Base-by-base conservation (phyloP, 148 eudicot species). In the Cornus kousa region DNA sequence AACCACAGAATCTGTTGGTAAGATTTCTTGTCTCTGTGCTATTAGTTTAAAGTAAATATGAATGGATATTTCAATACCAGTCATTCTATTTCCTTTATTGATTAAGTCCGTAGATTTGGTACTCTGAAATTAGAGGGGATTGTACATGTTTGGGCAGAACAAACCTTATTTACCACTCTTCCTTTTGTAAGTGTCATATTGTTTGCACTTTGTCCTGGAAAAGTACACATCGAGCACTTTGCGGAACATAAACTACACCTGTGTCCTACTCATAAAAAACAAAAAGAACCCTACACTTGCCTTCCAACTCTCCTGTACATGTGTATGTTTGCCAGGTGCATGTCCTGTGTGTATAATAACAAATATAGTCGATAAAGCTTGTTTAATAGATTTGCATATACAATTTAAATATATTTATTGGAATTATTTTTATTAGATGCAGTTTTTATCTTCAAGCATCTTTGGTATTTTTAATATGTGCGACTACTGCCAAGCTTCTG, bases 1-100 rank as follows among this genome's bases (percentile, higher is more conserved):
- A 95, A 83, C 99, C 99, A 2, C 99, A 93, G 73, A 95, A 95
- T 83, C 79, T 95, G 68, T 86, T 95, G 88, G 99, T 95, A 79
- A 87, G 91, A 70, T 79, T 75, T 73, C 46, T 7, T 67, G 67
- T 9, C 74, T 68, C 9, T 74, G 19, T 39, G 62, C 65, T 68
- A 14, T 22, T 17, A 48, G 53, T 70, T 71, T 48, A 48, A 6
- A 73, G 11, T 12, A 31, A n/a, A 31, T 48, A 48, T 8, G 39
- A 17, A n/a, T 5, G 22, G 23, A 32, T 67, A 74, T 70, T 33
- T 43, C 23, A 10, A 12, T 40, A 11, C 48, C 32, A 35, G 43
- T 59, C 40, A 70, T 68, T 37, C 6, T 11, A 7, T 23, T 32
- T 32, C 23, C 35, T 20, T 70, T 50, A 35, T 50, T 5, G 12